phyloP scores from a whole-genome alignment of 352 stramenopile genomes.

The Pythium phragmiticola region DNA sequence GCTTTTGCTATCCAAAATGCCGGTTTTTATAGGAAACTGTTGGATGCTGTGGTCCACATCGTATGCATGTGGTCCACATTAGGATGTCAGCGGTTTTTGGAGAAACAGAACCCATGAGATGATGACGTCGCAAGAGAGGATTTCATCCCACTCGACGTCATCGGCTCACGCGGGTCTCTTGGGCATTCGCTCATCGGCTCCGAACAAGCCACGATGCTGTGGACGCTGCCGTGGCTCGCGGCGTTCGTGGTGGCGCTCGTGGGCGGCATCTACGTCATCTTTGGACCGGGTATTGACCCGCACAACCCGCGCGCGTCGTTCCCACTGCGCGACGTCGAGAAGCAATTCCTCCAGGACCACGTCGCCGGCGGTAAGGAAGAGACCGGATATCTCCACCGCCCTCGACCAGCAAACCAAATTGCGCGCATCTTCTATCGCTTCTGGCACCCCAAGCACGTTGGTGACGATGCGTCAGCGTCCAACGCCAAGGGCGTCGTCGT shows the following conservation, averaged over 20 bases:
- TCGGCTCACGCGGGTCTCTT: too few relatives aligned
- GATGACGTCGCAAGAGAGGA: too few relatives aligned
- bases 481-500: slow-evolving; percentile 56
- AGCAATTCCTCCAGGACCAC: slow-evolving; percentile 51
- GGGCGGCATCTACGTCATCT: slow-evolving; percentile 37
- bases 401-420: slow-evolving; percentile 35
- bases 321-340: slow-evolving; percentile 46
- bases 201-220: slow-evolving; percentile 15
- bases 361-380: slow-evolving; percentile 50
- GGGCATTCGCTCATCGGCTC: too few relatives aligned
- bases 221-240: slow-evolving; percentile 25
- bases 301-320: slow-evolving; percentile 39
- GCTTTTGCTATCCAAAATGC: background rate
- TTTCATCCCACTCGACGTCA: background rate
- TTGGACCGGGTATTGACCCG: slow-evolving; percentile 56
- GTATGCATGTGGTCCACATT: too few relatives aligned
- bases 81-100: background rate
- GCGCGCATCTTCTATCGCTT: slow-evolving; percentile 72
- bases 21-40: background rate
- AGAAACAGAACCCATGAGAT: background rate
- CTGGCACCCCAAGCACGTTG: slow-evolving; percentile 55
- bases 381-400: slow-evolving; percentile 42
- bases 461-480: slow-evolving; percentile 23
- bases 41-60: slow-evolving; percentile 2
- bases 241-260: slow-evolving; percentile 25